Conservation (phyloP, 768 basidiomycete genomes). For the Baorangia bicolor region DNA sequence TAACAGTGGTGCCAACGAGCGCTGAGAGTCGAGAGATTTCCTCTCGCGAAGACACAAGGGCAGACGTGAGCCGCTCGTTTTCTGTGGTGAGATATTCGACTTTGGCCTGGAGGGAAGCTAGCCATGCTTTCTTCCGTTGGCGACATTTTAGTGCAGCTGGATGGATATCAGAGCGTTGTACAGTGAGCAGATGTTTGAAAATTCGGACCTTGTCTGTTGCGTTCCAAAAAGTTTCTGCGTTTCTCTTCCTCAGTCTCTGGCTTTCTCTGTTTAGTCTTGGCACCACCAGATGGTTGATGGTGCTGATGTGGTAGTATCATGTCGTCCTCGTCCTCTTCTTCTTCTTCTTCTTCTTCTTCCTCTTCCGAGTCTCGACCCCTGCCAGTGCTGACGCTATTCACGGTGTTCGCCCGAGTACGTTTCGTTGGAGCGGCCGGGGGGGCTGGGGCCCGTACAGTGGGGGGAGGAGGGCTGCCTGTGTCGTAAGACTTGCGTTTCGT, state of each 20-base stretch:
- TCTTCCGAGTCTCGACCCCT: slow-evolving; percentile 39
- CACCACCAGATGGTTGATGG: slow-evolving; percentile 18
- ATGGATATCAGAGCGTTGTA: slow-evolving; percentile 4
- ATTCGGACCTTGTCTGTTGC: slow-evolving; percentile 87
- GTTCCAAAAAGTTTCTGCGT: slow-evolving; percentile 91
- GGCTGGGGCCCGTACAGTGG: slow-evolving; percentile 23
- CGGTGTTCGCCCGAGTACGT: slow-evolving; percentile 39
- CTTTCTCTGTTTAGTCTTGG: slow-evolving; percentile 51
- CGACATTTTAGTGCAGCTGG: slow-evolving; percentile 97
- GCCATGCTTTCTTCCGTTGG: slow-evolving; percentile 98
- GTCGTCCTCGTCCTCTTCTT: slow-evolving; percentile 40
- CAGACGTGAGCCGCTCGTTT: slow-evolving; percentile 89
- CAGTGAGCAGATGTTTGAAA: not conserved
- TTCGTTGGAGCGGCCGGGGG: slow-evolving; percentile 28
- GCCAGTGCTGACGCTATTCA: slow-evolving; percentile 29
- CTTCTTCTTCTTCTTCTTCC: slow-evolving; percentile 39
- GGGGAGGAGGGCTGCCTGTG: slow-evolving; percentile 36
- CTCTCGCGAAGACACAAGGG: slow-evolving; percentile 84
- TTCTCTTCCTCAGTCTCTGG: slow-evolving; percentile 99
- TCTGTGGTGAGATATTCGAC: slow-evolving; percentile 91
- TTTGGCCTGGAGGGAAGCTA: slow-evolving; percentile 86
- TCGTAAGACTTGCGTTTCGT: slow-evolving; percentile 72
- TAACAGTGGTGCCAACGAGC: slow-evolving; percentile 64
- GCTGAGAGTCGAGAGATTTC: slow-evolving; percentile 84
- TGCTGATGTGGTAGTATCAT: slow-evolving; percentile 11